Base-by-base conservation (phyloP, 1,139 yeast genomes). In the Saccharomycopsis hybrid region DNA sequence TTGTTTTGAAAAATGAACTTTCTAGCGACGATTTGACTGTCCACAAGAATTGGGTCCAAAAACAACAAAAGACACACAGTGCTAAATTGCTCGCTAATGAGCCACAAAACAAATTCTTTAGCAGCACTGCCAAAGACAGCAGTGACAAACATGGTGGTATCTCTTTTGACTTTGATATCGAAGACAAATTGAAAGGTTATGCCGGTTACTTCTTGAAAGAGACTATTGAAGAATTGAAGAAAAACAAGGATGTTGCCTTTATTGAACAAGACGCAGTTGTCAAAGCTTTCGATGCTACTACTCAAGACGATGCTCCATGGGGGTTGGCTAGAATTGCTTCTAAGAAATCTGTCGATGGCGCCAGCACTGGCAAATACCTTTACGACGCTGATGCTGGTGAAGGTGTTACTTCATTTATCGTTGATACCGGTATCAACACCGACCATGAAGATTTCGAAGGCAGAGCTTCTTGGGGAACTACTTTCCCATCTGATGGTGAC, bases 241-340 rank as follows among this genome's bases (percentile, higher is more conserved):
- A 73, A 57, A 78, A 78, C 63, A 89, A 90, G 11, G 72, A 77
- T 52, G 88, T 89, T 52, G 79, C 81, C 46, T 80, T 79, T 60
- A 80, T 89, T 55, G 97, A 89, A 73, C 73, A 74, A 58, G 96
- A 89, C 67, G 39, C 13, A 5, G 7, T 8, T 5, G 39, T 36
- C 18, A 36, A 13, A 5, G 39, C 13, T 36, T 31, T 11, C 11
- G 13, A 24, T 13, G 78, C 79, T 57, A 72, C 73, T 49, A 70
- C 77, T 54, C 92, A 88, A 71, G 81, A 80, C 62, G 87, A 88
- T 58, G 92, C 96, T 43, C 96, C 96, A 51, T 88, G 97, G 97
- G 97, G 97, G 62, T 76, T 89, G 60, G 94, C 97, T 45, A 82
- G 98, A 72, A 79, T 90, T 55, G 87, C 96, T 48, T 96, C 89